phyloP scores from a whole-genome alignment of 306 rosid genomes.

The Adenanthera pavonina region DNA sequence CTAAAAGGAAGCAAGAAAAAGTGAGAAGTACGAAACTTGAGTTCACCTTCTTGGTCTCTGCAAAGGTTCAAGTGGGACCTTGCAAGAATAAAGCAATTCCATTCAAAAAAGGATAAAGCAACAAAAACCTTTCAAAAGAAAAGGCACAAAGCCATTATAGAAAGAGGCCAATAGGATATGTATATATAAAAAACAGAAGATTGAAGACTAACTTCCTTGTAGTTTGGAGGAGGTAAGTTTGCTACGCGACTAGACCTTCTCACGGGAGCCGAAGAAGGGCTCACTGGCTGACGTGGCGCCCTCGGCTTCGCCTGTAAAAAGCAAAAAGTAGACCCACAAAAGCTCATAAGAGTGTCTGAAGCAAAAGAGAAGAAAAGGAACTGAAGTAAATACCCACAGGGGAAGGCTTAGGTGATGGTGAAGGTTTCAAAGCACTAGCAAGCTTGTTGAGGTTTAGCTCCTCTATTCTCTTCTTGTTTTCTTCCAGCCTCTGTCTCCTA shows the following conservation, averaged over 20 bases:
- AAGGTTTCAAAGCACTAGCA: constrained; percentile 8
- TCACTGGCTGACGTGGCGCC: neutral
- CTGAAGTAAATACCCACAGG: neutral
- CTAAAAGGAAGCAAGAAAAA: neutral
- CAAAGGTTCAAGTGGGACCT: constrained; percentile 4
- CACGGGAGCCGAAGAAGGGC: constrained; percentile 1
- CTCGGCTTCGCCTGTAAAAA: neutral
- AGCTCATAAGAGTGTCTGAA: neutral
- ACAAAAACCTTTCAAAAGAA: neutral
- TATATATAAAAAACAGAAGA: neutral
- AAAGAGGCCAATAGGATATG: neutral
- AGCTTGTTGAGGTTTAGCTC: constrained; percentile 23
- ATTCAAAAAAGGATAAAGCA: neutral
- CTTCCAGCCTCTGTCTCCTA: constrained; percentile 1
- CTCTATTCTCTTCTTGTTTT: constrained; percentile 29
- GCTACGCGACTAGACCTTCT: constrained; percentile 14
- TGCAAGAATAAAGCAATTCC: constrained; percentile 1
- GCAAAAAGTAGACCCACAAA: neutral
- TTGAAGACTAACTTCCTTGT: constrained; percentile 15
- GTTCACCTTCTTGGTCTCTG: constrained; percentile 16
- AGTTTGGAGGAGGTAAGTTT: constrained; percentile 11
- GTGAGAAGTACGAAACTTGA: neutral
- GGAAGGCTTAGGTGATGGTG: neutral
- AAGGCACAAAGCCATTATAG: too few relatives aligned
- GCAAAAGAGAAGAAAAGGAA: neutral